A percentile compares a stretch with the other conserved stretches of the same genome.
Evolutionary conservation across 768 basidiomycete genomes (phyloP).

Genomic region (Rhodotorula graminis): DNA sequence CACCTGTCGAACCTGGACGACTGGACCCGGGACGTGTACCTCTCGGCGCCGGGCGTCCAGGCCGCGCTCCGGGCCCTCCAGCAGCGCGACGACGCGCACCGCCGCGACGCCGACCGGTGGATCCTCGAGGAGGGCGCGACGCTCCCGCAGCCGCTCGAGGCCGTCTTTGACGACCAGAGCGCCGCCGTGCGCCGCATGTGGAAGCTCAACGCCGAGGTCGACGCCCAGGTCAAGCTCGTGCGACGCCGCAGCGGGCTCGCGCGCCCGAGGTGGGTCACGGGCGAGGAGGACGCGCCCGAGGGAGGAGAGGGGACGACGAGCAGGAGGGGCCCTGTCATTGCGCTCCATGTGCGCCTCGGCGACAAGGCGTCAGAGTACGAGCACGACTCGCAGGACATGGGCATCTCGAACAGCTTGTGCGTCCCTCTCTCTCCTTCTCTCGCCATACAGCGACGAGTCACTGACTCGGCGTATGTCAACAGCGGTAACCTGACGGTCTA

Average conservation of each 20-base stretch:
- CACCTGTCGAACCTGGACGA: conserved; percentile 29
- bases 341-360: conserved; percentile 19
- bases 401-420: conserved; percentile 25
- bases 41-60: neutral
- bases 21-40: conserved; percentile 26
- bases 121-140: conserved; percentile 19
- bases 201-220: neutral
- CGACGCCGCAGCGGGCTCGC: neutral
- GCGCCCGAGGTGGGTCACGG: neutral
- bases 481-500: conserved; percentile 27
- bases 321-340: conserved; percentile 18
- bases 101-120: neutral
- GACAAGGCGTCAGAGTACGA: conserved; percentile 30
- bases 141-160: conserved; percentile 12
- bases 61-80: neutral
- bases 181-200: neutral
- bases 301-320: no score
- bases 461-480: neutral
- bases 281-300: neutral
- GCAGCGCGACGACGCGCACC: neutral
- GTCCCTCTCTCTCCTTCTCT: no score
- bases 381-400: conserved; percentile 31
- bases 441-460: no score
- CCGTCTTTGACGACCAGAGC: conserved; percentile 11
- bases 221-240: neutral